Base-by-base conservation (phyloP, 2,329 filamentous ascomycete species). In the Sporothrix variecibatus region DNA sequence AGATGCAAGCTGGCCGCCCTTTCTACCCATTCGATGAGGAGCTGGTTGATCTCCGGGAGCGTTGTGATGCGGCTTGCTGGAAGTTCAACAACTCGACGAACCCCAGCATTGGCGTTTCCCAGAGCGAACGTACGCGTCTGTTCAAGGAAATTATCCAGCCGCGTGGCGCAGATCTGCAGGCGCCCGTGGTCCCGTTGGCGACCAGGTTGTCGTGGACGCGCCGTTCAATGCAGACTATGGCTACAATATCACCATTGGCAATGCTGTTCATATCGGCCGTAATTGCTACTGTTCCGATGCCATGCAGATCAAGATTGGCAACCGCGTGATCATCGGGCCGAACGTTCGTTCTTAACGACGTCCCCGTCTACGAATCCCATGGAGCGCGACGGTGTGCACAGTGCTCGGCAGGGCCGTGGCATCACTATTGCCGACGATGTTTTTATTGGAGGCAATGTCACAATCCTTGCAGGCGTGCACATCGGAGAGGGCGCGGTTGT, bases 201-300 rank as follows among this genome's bases (percentile, higher is more conserved):
- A 91, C 20, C 90, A 92, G 73, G 92, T 93, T 5, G 86, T 91
- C 58, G 92, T 99, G 34, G 94, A 97, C 79, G 90, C 93, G 2
- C 95, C 95, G 0, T 98, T 99, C 81, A 91, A 88, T 65, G 98
- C 95, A 81, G 94, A 98, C 79, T 98, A 98, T 79, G 96, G 96
- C 0, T 98, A 97, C 84, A 98, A 99, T 81, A 92, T 98, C 78
- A 88, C 89, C 67, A 93, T 99, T 77, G 95, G 93, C 15, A 92
- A 95, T 78, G 91, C 96, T 76, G 94, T 97, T 2, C 89, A 91
- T 73, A 93, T 99, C 77, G 93, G 92, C 23, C 89, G 93, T 73
- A 93, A 94, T 79, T 98, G 95, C 82, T 91, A 91, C 34, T 92
- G 98, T 79, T 90, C 95, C 73, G 96, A 99, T 81, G 91, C 94